Conservation (phyloP, 2,329 filamentous ascomycete species). For the Ophiosphaerella herpotricha region DNA sequence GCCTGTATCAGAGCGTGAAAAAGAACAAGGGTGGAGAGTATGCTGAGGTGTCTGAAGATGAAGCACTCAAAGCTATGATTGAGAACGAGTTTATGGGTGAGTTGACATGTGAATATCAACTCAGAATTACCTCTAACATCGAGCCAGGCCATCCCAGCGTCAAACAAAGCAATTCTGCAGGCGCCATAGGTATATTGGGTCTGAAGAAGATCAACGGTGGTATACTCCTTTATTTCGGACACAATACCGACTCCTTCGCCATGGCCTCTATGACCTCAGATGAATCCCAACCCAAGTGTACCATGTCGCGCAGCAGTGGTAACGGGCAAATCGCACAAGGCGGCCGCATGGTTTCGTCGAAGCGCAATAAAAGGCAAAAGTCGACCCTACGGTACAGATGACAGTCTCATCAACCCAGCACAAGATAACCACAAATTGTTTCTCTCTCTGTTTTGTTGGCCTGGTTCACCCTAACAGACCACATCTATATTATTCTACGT, state of each 20-base stretch:
- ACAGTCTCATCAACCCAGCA: not conserved
- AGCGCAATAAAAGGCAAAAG: slow-evolving; percentile 37
- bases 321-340: slow-evolving; percentile 58
- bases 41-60: slow-evolving; percentile 74
- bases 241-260: slow-evolving; percentile 91
- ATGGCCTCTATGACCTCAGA: slow-evolving; percentile 85
- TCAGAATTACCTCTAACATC: slow-evolving; percentile 8
- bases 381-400: slow-evolving; percentile 2
- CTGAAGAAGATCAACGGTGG: slow-evolving; percentile 82
- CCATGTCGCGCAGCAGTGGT: slow-evolving; percentile 79
- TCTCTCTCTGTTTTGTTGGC: too few species aligned
- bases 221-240: slow-evolving; percentile 86
- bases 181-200: slow-evolving; percentile 86
- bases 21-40: slow-evolving; percentile 65
- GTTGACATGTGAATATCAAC: slow-evolving; percentile 7
- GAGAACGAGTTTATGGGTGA: slow-evolving; percentile 84
- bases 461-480: too few species aligned
- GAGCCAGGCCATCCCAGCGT: slow-evolving; percentile 75
- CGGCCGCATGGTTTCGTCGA: slow-evolving; percentile 56
- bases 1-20: slow-evolving; percentile 74
- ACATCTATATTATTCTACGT: too few species aligned
- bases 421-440: not conserved
- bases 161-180: slow-evolving; percentile 74
- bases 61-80: slow-evolving; percentile 77
- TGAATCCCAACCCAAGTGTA: slow-evolving; percentile 74